Percentiles rank a stretch among this genome's conserved stretches.
Evolutionary conservation across 148 eudicot genomes (phyloP).

Genomic region (Bassia scoparia): DNA sequence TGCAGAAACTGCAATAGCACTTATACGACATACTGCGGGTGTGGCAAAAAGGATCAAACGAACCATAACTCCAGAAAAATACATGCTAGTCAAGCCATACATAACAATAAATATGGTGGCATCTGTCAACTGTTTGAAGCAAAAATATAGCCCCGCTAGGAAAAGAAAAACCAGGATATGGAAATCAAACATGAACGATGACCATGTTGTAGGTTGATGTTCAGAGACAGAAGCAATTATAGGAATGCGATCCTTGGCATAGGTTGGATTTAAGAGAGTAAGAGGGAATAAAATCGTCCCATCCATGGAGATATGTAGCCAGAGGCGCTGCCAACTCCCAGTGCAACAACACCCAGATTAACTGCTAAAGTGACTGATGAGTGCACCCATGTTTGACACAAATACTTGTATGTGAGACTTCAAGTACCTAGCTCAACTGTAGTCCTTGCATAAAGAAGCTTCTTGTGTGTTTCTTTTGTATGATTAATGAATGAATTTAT

Average conservation of each 20-base stretch:
- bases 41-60: slow-evolving; percentile 95
- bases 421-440: no score
- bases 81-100: slow-evolving; percentile 99
- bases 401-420: no score
- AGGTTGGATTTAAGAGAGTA: slow-evolving; percentile 92
- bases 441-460: no score
- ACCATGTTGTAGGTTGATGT: slow-evolving; percentile 99
- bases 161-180: slow-evolving; percentile 87
- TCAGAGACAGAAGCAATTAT: slow-evolving; percentile 98
- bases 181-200: slow-evolving; percentile 98
- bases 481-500: no score
- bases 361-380: slow-evolving; percentile 75
- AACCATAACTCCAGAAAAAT: slow-evolving; percentile 99
- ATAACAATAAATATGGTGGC: slow-evolving; percentile 93
- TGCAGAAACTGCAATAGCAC: slow-evolving; percentile 96
- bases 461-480: no score
- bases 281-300: slow-evolving; percentile 98
- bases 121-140: slow-evolving; percentile 93
- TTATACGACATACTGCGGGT: slow-evolving; percentile 93
- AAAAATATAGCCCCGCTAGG: slow-evolving; percentile 94
- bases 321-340: slow-evolving; percentile 93
- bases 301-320: slow-evolving; percentile 99
- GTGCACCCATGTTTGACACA: no score
- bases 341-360: slow-evolving; percentile 70
- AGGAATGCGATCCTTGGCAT: slow-evolving; percentile 96